Evolutionary conservation across 164 flowering plant genomes (phyloP).

Genomic region (Magnolia changhungtana): DNA sequence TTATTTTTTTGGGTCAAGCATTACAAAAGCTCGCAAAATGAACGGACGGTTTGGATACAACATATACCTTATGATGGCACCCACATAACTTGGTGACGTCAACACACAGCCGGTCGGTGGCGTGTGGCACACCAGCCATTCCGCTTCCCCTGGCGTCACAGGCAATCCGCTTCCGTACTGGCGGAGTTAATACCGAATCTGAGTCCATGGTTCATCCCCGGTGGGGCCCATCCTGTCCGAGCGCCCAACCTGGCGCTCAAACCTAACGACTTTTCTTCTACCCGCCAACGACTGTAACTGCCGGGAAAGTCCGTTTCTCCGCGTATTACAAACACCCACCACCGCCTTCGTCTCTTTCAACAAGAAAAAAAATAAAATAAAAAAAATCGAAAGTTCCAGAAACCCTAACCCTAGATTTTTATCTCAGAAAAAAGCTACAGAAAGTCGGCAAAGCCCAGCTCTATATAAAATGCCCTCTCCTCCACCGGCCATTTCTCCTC

Average conservation of each 20-base stretch:
- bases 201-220: background rate
- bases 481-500: background rate
- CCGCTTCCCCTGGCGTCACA: too few species aligned
- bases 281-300: background rate
- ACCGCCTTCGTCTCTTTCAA: background rate
- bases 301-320: background rate
- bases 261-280: background rate
- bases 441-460: background rate
- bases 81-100: too few species aligned
- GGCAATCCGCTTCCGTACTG: too few species aligned
- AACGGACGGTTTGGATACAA: too few species aligned
- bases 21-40: too few species aligned
- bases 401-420: slow-evolving; percentile 5
- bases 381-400: background rate
- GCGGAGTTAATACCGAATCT: too few species aligned
- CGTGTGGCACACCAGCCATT: too few species aligned
- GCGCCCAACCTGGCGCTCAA: background rate
- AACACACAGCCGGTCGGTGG: too few species aligned
- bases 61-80: too few species aligned
- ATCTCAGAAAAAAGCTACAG: background rate
- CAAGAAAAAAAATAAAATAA: background rate
- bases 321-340: background rate
- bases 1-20: too few species aligned
- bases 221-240: background rate
- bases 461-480: background rate